Base-by-base conservation (phyloP, 2,329 filamentous ascomycete species). In the Dothiorella sarmentorum region DNA sequence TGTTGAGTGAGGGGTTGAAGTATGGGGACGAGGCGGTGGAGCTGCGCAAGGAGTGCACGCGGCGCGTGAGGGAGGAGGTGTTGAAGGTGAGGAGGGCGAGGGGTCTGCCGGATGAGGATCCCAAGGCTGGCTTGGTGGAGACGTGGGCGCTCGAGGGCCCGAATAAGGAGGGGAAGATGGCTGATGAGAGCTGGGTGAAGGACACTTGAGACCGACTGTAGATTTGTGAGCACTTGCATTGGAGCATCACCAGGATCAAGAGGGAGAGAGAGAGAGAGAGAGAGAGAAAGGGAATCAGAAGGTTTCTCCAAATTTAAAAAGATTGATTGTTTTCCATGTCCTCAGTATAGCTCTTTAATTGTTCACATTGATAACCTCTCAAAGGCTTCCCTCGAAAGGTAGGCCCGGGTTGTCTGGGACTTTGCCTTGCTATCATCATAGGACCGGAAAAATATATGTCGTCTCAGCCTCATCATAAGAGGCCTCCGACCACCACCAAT, bases 41-140 rank as follows among this genome's bases (percentile, higher is more conserved):
- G 64, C 76, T 95, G 62, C 80, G 94, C 60, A 85, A 89, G 56
- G 90, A 96, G 72, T 90, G 93, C 49, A 91, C 93, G 2, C 80
- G 81, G 71, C 82, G 87, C 60, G 84, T 97, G 31, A 82, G 94
- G 49, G 82, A 88, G 58, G 88, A 95, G 70, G 87, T 99, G 2
- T 74, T 93, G 53, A 90, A 90, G 66, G 80, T 97, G 20, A 82
- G 93, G 62, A 80, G 84, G 63, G 81, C 81, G 43, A 76, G 88
- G 60, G 92, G 91, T 1, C 84, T 88, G 62, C 83, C 88, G 0
- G 91, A 96, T 61, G 88, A 95, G 64, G 90, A 96, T 65, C 86
- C 89, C 0, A 86, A 88, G 31, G 47, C 40, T 47, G 88, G 85
- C 7, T 75, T 92, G 26, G 90, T 89, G 0, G 89, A 93, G 73